Base-by-base conservation (phyloP, 345 rosid genomes). In the Pugionium dolabratum region DNA sequence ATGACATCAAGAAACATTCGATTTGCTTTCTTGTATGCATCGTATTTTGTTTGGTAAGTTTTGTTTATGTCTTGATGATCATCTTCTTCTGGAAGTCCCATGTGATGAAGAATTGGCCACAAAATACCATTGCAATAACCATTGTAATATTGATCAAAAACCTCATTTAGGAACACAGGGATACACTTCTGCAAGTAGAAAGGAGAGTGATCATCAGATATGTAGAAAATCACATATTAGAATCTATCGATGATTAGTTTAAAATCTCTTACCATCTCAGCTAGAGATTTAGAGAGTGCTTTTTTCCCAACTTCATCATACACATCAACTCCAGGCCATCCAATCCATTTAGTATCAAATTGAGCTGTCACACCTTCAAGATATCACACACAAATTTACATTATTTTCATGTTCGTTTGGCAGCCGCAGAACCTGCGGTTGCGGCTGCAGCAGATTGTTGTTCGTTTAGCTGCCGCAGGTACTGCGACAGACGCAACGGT, bases 301-400 rank as follows among this genome's bases (percentile, higher is more conserved):
- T 76, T 81, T 81, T 91, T 98, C 9, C 99, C 99, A 62, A 79
- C 81, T 68, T 89, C 93, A 72, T 95, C 99, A 4, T 98, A 96
- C 60, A 95, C 99, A 79, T 95, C 89, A 26, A 95, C 99, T 6
- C 99, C 99, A 59, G 99, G 98, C 99, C 98, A 95, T 45, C 99
- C 99, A 54, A 95, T 95, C 99, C 99, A 95, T 77, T 90, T 91
- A 8, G 98, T 96, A 71, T 95, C 99, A 52, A 95, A 89, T 48
- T 86, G 18, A 18, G 18, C 99, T 82, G 91, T 95, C 18, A 95
- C 96, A 75, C 99, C 99, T 91, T 79, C 56, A 79, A 66, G 42
- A 47, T 75, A 52, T 83, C 18, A 18, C 18, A 18, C 18, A 18
- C 18, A 18, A 18, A 18, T 18, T 18, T 18, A 18, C 18, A 18